Percentiles rank a stretch among this genome's conserved stretches.
These are phyloP conservation scores for Paraconiothyrium brasiliense DNA, from an alignment of 2,329 filamentous ascomycete species.

Conservation along the genomic window DNA sequence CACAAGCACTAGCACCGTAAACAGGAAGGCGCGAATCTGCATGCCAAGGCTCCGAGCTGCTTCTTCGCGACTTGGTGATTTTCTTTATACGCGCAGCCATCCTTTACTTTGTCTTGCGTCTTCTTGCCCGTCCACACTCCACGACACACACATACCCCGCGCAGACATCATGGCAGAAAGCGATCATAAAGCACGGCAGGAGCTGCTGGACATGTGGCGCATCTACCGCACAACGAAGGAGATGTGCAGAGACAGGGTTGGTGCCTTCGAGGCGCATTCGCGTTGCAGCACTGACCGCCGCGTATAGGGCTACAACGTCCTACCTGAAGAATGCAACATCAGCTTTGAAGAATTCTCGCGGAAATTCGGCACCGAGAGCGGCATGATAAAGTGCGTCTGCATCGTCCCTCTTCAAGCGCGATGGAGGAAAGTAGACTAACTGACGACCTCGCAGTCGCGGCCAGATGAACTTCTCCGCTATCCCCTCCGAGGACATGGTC, in stretches of 20 bases:
- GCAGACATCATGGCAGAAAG: conserved; percentile 39
- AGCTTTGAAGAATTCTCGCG: conserved; percentile 81
- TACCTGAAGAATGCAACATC: conserved; percentile 88
- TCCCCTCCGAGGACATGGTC: conserved; percentile 84
- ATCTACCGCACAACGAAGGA: conserved; percentile 93
- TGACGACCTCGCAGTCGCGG: conserved; percentile 68
- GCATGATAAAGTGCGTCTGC: conserved; percentile 75
- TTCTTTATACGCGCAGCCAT: conserved; percentile 39
- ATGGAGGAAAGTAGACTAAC: conserved; percentile 6
- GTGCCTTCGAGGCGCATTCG: conserved; percentile 46
- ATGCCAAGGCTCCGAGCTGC: conserved; percentile 29
- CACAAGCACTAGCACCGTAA: conserved; percentile 10
- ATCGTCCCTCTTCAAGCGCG: conserved; percentile 8
- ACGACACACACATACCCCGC: conserved; percentile 20
- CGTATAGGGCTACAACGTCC: conserved; percentile 86
- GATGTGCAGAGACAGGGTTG: conserved; percentile 90
- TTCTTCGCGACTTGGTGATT: conserved; percentile 36
- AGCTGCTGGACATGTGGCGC: conserved; percentile 79
- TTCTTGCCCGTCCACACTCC: conserved; percentile 14
- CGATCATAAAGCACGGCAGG: conserved; percentile 28
- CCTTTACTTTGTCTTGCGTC: conserved; percentile 22
- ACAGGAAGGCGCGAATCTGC: conserved; percentile 24
- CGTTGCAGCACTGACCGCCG: conserved; percentile 27
- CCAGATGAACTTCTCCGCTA: conserved; percentile 87
- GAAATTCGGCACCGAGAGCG: conserved; percentile 76